Evolutionary conservation across 345 rosid species (phyloP).

Genomic region (Eucalyptus pauciflora): DNA sequence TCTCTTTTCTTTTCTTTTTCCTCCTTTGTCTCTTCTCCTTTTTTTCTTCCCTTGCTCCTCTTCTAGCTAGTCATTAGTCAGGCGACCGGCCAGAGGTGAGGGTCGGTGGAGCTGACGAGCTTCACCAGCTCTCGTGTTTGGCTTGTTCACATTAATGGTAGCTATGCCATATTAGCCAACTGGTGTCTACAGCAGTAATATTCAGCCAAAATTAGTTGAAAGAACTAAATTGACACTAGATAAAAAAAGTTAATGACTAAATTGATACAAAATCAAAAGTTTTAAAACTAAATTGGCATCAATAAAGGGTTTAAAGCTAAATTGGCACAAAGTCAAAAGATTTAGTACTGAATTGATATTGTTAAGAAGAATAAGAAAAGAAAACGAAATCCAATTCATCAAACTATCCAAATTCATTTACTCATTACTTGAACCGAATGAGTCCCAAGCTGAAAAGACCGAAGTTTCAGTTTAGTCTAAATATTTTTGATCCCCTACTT

Average conservation of each 20-base stretch:
- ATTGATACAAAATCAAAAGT: rapidly evolving
- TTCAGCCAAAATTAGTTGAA: rapidly evolving
- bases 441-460: rapidly evolving
- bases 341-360: rapidly evolving
- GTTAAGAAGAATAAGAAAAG: too few species aligned
- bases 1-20: rapidly evolving
- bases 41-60: too few species aligned
- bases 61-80: rapidly evolving
- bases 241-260: rapidly evolving
- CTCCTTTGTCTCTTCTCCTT: too few species aligned
- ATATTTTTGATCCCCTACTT: too few species aligned
- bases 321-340: rapidly evolving
- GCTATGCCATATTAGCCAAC: rapidly evolving
- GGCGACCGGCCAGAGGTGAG: rapidly evolving
- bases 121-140: rapidly evolving
- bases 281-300: rapidly evolving
- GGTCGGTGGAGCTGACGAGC: rapidly evolving
- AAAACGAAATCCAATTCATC: too few species aligned
- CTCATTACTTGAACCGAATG: too few species aligned
- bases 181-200: rapidly evolving
- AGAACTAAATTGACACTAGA: rapidly evolving
- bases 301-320: too few species aligned
- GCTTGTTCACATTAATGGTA: rapidly evolving
- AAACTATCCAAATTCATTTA: too few species aligned
- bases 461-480: rapidly evolving